Percentiles rank a stretch among this genome's conserved stretches.
Conservation (phyloP, 345 rosid genomes). For the Luvunga scandens region DNA sequence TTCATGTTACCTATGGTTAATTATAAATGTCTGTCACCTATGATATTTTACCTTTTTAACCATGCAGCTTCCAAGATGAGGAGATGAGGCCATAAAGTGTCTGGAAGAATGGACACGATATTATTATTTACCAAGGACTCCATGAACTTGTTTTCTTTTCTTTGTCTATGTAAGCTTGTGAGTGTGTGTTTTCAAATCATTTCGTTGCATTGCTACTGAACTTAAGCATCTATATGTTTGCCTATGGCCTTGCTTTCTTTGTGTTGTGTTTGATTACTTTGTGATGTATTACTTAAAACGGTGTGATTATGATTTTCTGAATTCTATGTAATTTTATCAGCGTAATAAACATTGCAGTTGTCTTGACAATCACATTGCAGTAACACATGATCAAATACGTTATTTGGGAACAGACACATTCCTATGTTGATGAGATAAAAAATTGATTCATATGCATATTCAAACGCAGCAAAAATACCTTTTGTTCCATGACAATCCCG, state of each 20-base stretch:
- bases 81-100: neutral
- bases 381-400: neutral
- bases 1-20: neutral
- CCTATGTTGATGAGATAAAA: neutral
- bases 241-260: too few relatives aligned
- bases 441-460: too few relatives aligned
- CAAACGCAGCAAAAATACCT: neutral
- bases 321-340: neutral
- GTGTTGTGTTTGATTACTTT: neutral
- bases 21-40: neutral
- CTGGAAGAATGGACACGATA: neutral
- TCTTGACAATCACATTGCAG: neutral
- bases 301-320: neutral
- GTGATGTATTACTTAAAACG: neutral
- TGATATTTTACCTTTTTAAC: neutral
- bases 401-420: neutral
- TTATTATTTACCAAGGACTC: neutral
- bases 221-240: neutral
- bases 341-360: neutral
- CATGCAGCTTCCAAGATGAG: neutral
- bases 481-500: neutral
- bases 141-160: neutral
- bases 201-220: neutral
- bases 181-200: neutral
- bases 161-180: neutral